phyloP scores from a whole-genome alignment of 2,329 filamentous ascomycete species.

The Stagonosporopsis vannaccii region DNA sequence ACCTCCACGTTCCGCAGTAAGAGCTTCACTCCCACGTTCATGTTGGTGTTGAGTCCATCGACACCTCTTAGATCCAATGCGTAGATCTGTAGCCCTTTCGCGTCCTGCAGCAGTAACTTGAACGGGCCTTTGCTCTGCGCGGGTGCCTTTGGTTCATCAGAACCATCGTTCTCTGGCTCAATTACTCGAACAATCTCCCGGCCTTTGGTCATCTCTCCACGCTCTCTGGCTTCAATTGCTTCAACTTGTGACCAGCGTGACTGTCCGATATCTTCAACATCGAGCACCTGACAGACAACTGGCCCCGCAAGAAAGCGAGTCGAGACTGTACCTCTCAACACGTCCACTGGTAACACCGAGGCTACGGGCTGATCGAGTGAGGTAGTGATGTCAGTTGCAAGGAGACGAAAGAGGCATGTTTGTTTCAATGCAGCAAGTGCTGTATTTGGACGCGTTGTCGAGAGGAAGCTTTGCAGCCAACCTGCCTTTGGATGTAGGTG shows the following conservation, averaged over 20 bases:
- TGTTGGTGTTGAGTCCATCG: slow-evolving; percentile 69
- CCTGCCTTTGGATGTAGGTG: slow-evolving; percentile 62
- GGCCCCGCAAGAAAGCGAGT: slow-evolving; percentile 66
- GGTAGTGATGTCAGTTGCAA: slow-evolving; percentile 77
- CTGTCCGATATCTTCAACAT: slow-evolving; percentile 81
- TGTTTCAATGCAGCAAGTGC: slow-evolving; percentile 76
- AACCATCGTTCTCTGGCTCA: slow-evolving; percentile 56
- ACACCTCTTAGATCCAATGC: slow-evolving; percentile 76
- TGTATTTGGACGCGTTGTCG: slow-evolving; percentile 61
- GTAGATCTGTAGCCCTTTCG: slow-evolving; percentile 68
- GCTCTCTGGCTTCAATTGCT: slow-evolving; percentile 74
- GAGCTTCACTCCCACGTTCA: slow-evolving; percentile 82
- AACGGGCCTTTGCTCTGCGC: slow-evolving; percentile 67
- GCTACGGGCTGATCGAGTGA: slow-evolving; percentile 56
- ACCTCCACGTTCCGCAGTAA: slow-evolving; percentile 72
- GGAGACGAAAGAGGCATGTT: slow-evolving; percentile 80
- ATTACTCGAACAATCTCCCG: slow-evolving; percentile 81
- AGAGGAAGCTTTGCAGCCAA: slow-evolving; percentile 71
- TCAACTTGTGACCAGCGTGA: slow-evolving; percentile 90
- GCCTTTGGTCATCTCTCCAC: slow-evolving; percentile 77
- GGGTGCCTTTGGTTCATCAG: slow-evolving; percentile 32
- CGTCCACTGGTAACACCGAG: slow-evolving; percentile 64
- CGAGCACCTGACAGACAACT: slow-evolving; percentile 81
- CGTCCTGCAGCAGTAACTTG: slow-evolving; percentile 84
- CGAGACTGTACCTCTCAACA: slow-evolving; percentile 62